A percentile compares a stretch with the other conserved stretches of the same genome.
Conservation (phyloP, 2,329 filamentous ascomycete genomes). For the Arthrobotrys entomopaga region DNA sequence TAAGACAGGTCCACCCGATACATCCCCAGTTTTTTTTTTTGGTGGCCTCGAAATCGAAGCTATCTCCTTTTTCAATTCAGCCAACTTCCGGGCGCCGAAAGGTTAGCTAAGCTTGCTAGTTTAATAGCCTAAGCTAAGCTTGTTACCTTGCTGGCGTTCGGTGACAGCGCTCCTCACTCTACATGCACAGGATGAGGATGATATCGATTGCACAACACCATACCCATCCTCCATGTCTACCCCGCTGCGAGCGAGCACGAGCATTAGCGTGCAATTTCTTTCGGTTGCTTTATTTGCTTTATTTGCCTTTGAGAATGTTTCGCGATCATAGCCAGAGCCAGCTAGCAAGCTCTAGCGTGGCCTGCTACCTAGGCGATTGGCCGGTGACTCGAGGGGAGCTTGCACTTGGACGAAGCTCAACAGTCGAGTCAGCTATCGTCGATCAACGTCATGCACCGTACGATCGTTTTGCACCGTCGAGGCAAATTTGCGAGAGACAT, state of each 20-base stretch:
- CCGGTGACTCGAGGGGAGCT: neutral
- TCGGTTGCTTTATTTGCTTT: neutral
- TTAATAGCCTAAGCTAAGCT: slow-evolving; percentile 9
- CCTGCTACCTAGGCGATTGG: slow-evolving; percentile 15
- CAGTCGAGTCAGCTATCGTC: slow-evolving; percentile 27
- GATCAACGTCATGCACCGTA: slow-evolving; percentile 16
- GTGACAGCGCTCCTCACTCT: slow-evolving; percentile 1
- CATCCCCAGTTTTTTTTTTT: slow-evolving; percentile 39
- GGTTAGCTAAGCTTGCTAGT: slow-evolving; percentile 13
- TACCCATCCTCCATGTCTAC: slow-evolving; percentile 6
- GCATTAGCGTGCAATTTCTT: neutral
- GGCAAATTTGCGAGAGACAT: neutral
- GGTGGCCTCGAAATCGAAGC: too few species aligned
- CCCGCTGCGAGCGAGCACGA: slow-evolving; percentile 36
- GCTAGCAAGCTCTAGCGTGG: slow-evolving; percentile 16
- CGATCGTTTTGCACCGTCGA: neutral
- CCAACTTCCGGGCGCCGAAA: slow-evolving; percentile 16
- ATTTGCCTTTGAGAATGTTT: slow-evolving; percentile 10
- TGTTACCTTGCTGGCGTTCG: slow-evolving; percentile 8
- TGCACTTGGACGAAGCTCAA: slow-evolving; percentile 11
- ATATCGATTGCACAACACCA: neutral
- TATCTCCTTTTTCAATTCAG: neutral
- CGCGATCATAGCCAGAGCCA: slow-evolving; percentile 40
- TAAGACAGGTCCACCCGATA: slow-evolving; percentile 45
- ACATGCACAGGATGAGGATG: slow-evolving; percentile 3